Evolutionary conservation across 2,329 filamentous ascomycete genomes (phyloP).

Genomic region (Penicillium psychrosexuale): DNA sequence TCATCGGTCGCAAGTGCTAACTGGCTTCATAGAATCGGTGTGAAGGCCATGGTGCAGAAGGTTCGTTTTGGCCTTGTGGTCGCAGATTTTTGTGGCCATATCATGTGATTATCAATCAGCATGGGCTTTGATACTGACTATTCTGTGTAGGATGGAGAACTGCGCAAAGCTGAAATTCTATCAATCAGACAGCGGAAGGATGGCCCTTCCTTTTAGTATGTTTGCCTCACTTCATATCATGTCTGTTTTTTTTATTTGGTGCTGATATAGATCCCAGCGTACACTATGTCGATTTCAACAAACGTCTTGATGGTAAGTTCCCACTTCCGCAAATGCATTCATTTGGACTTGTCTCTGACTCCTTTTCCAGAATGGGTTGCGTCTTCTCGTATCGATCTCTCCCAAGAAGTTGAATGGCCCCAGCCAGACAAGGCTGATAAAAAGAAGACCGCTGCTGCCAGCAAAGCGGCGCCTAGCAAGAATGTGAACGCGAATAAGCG

Average conservation of each 20-base stretch:
- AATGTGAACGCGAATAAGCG: slow-evolving; percentile 53
- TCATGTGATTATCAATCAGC: slow-evolving; percentile 32
- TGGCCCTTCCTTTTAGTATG: slow-evolving; percentile 75
- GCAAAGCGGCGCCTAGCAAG: slow-evolving; percentile 55
- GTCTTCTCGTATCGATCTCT: slow-evolving; percentile 76
- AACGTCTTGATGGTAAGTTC: slow-evolving; percentile 60
- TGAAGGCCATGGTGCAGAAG: slow-evolving; percentile 67
- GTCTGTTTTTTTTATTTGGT: background rate
- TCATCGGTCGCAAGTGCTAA: slow-evolving; percentile 38
- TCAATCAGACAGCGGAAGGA: slow-evolving; percentile 89
- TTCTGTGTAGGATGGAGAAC: slow-evolving; percentile 64
- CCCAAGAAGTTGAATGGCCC: slow-evolving; percentile 93
- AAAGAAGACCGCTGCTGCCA: slow-evolving; percentile 63
- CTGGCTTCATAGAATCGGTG: slow-evolving; percentile 55
- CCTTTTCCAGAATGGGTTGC: slow-evolving; percentile 75
- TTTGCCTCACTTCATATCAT: background rate
- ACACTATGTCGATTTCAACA: slow-evolving; percentile 98
- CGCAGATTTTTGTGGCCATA: slow-evolving; percentile 17
- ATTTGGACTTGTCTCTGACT: slow-evolving; percentile 33
- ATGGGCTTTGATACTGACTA: slow-evolving; percentile 8
- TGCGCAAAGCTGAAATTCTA: slow-evolving; percentile 92
- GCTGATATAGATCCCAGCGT: slow-evolving; percentile 51
- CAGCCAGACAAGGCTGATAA: slow-evolving; percentile 86
- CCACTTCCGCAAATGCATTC: background rate
- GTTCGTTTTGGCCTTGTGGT: slow-evolving; percentile 45